Conservation (phyloP, 2,329 filamentous ascomycete species). For the Cladobotryum protrusum region DNA sequence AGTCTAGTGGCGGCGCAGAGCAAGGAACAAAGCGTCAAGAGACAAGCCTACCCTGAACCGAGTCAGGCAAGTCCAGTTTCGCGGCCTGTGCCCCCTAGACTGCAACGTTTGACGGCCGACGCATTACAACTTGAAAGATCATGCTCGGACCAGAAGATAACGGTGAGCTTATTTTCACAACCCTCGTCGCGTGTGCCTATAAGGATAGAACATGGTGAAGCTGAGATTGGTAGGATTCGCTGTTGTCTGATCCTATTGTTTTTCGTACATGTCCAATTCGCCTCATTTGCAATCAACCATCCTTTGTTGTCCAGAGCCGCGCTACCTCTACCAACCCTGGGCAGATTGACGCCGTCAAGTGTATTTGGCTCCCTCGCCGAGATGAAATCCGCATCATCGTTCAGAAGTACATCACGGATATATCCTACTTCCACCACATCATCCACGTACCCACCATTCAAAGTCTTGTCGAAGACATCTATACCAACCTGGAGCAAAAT, state of each 20-base stretch:
- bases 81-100: slow-evolving; percentile 21
- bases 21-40: not conserved
- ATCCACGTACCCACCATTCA: slow-evolving; percentile 24
- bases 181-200: not conserved
- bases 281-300: slow-evolving; percentile 26
- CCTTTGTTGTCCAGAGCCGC: slow-evolving; percentile 25
- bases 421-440: slow-evolving; percentile 28
- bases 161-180: slow-evolving; percentile 18
- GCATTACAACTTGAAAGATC: slow-evolving; percentile 28
- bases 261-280: slow-evolving; percentile 29
- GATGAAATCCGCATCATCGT: slow-evolving; percentile 25
- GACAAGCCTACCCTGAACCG: slow-evolving; percentile 1
- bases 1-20: slow-evolving; percentile 14
- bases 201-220: not conserved
- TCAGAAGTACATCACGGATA: slow-evolving; percentile 24
- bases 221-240: slow-evolving; percentile 21
- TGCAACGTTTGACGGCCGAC: slow-evolving; percentile 29
- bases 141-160: slow-evolving; percentile 24
- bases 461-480: slow-evolving; percentile 24
- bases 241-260: slow-evolving; percentile 24
- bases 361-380: slow-evolving; percentile 28
- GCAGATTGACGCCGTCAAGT: slow-evolving; percentile 24
- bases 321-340: slow-evolving; percentile 16
- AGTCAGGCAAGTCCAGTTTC: not conserved
- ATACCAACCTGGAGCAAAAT: slow-evolving; percentile 22